Percentiles rank a stretch among this genome's conserved stretches.
Conservation (phyloP, 495 filamentous ascomycete species). For the Hamigera avellanea region DNA sequence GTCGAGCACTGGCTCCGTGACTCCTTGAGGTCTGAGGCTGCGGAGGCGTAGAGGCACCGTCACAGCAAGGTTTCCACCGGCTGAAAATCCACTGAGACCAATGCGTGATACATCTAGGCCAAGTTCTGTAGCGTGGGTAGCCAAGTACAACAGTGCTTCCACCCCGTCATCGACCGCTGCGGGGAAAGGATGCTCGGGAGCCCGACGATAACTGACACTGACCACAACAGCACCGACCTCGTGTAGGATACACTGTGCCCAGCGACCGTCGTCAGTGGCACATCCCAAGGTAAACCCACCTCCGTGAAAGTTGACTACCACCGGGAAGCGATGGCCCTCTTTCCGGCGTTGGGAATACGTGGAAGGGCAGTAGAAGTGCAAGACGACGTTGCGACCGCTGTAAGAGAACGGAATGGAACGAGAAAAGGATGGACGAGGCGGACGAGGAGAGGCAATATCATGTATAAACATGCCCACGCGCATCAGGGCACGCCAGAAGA, state of each 20-base stretch:
- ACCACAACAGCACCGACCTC: constrained; percentile 52
- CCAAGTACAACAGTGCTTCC: constrained; percentile 56
- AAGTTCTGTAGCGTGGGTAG: constrained; percentile 43
- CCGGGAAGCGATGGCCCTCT: constrained; percentile 37
- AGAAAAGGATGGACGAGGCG: constrained; percentile 55
- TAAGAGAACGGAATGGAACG: constrained; percentile 46
- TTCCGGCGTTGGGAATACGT: constrained; percentile 36
- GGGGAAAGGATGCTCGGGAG: constrained; percentile 69
- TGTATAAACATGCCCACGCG: constrained; percentile 70
- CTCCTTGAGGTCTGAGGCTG: constrained; percentile 12
- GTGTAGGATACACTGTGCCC: constrained; percentile 44
- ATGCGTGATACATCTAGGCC: constrained; percentile 50
- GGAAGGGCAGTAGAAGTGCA: constrained; percentile 72
- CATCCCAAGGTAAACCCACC: constrained; percentile 68
- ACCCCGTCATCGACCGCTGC: constrained; percentile 66
- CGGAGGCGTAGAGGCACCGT: constrained; percentile 64
- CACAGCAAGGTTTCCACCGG: constrained; percentile 77
- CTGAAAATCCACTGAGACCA: constrained; percentile 73
- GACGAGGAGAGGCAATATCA: constrained; percentile 51
- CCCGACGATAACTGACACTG: constrained; percentile 65
- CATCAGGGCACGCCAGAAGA: constrained; percentile 70
- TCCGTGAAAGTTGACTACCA: constrained; percentile 65
- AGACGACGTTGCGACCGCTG: constrained; percentile 41
- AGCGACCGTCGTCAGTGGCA: constrained; percentile 61
- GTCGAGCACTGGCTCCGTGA: constrained; percentile 6